phyloP scores from a whole-genome alignment of 495 filamentous ascomycete genomes.

The Cercophora newfieldiana region DNA sequence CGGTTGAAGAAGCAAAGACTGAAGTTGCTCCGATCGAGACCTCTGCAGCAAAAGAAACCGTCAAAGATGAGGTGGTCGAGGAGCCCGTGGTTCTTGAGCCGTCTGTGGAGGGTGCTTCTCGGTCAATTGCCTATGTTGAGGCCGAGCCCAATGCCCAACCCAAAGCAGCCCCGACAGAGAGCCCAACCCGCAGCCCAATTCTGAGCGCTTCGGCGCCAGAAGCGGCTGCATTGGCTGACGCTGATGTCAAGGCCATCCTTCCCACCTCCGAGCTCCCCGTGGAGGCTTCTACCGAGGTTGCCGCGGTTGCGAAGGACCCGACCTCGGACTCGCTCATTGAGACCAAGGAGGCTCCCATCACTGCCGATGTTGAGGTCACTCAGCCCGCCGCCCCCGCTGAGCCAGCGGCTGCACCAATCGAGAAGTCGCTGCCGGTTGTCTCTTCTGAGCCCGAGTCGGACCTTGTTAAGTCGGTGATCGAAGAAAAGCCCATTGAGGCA shows the following conservation, averaged over 20 bases:
- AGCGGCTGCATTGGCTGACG: not conserved
- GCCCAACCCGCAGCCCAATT: conserved; percentile 2
- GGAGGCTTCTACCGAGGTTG: not conserved
- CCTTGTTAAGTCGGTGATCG: not conserved
- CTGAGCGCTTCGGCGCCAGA: not conserved
- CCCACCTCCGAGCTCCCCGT: not conserved
- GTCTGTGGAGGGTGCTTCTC: not conserved
- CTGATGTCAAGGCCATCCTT: not conserved
- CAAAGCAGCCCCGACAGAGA: not conserved
- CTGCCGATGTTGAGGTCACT: not conserved
- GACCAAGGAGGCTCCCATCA: not conserved
- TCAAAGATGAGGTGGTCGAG: not conserved
- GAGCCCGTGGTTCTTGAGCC: not conserved
- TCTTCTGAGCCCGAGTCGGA: not conserved
- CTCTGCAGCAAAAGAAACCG: not conserved
- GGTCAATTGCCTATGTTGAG: not conserved
- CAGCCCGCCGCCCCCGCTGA: not conserved
- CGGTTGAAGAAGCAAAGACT: not conserved
- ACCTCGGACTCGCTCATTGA: too few species aligned
- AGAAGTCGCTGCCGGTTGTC: not conserved
- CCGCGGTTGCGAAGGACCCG: not conserved
- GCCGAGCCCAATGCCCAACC: conserved; percentile 13
- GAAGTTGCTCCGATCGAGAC: not conserved
- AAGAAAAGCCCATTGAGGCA: not conserved
- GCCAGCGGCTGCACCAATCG: not conserved